Evolutionary conservation across 441 rosid species (phyloP), one percentile per base, ranked within the genome.

Genomic region (Erodium moschatum): DNA sequence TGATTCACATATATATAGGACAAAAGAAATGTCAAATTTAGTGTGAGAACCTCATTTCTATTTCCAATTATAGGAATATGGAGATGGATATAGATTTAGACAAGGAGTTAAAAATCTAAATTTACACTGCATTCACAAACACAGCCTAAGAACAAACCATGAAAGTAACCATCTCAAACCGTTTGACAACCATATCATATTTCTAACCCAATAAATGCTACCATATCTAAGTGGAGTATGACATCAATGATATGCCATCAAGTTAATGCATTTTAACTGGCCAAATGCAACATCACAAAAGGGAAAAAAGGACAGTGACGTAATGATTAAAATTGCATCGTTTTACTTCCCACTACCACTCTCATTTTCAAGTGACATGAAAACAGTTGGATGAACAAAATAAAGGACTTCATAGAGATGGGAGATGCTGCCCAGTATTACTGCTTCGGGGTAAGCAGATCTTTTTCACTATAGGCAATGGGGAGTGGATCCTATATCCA

Each of bases 211-310:
- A 67, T 10, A 33, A 44, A 52, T 20, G 71, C 15, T 29, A 42
- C 35, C 8, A 48, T 72, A 40, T 10, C 21, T 67, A 44, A 16
- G 44, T 11, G 64, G 67, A 19, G 50, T 21, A 67, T 46, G 61
- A 67, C 69, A 74, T 50, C 64, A 33, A 73, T 64, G n/a, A 62
- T 50, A 56, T 74, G 70, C 64, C 77, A 69, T 54, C 73, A 74
- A 72, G 61, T 69, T 69, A 78, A 77, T 78, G 77, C 72, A 73
- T 35, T 29, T 44, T 72, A 71, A 73, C 56, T 70, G 77, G 73
- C 64, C 50, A 19, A 67, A 70, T 35, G 64, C 76, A 77, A 73
- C 71, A 67, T 74, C 77, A 72, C 38, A 64, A 65, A 31, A 29
- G 35, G 15, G 29, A 15, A 48, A 20, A 66, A 56, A 64, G 67